Conservation (phyloP, 2,329 filamentous ascomycete species). For the Tolypocladium endophyticum region DNA sequence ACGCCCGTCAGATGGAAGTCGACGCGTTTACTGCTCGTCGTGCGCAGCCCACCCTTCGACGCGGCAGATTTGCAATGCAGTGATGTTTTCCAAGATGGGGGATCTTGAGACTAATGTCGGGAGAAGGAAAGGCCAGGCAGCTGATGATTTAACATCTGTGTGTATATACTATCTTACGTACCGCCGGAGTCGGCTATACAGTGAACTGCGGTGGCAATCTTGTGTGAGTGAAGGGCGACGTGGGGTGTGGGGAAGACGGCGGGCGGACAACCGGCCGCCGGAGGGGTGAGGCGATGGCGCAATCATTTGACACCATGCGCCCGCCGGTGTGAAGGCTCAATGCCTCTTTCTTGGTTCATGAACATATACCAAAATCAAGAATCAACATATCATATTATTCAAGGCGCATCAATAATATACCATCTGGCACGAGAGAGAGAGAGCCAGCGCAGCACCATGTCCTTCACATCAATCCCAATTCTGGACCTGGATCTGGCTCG, state of each 20-base stretch:
- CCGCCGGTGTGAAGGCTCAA: not conserved
- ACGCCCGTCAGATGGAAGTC: no score
- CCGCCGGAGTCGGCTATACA: not conserved
- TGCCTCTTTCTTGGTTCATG: not conserved
- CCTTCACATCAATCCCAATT: slow-evolving; percentile 67
- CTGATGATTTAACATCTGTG: not conserved
- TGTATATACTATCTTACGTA: not conserved
- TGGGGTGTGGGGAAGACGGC: not conserved
- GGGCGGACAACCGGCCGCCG: not conserved
- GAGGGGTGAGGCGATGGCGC: not conserved
- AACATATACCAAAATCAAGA: not conserved
- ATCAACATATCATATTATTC: not conserved
- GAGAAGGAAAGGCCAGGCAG: not conserved
- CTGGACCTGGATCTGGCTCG: slow-evolving; percentile 62
- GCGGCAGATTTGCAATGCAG: not conserved
- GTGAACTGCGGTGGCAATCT: not conserved
- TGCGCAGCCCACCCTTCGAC: not conserved
- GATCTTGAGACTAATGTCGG: not conserved
- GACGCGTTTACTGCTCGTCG: not conserved
- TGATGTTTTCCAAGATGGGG: not conserved
- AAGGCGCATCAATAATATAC: not conserved
- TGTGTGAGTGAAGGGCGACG: not conserved
- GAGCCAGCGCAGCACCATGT: slow-evolving; percentile 31
- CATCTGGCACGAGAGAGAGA: not conserved
- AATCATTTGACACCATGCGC: not conserved